A percentile compares a stretch with the other conserved stretches of the same genome.
Evolutionary conservation across 106 monocot genomes (phyloP).

Genomic region (Acorus calamus): DNA sequence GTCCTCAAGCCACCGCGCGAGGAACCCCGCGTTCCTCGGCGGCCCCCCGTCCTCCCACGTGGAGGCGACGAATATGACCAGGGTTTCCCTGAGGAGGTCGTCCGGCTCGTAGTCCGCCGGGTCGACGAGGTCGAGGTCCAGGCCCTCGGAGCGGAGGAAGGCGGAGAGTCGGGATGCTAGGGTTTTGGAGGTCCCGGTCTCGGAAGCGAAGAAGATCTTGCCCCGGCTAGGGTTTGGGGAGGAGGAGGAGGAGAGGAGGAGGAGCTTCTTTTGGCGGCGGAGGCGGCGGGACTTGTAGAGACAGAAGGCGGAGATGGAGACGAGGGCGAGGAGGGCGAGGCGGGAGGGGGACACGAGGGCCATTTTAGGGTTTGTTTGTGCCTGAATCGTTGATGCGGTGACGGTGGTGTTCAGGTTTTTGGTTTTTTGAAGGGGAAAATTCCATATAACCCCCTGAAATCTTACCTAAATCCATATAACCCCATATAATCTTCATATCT

Average conservation of each 20-base stretch:
- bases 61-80: too few relatives aligned
- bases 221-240: conserved; percentile 9
- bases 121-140: conserved; percentile 22
- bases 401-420: too few relatives aligned
- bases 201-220: conserved; percentile 73
- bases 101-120: too few relatives aligned
- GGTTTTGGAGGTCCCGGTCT: conserved; percentile 59
- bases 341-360: conserved; percentile 9
- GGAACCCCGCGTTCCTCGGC: too few relatives aligned
- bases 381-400: too few relatives aligned
- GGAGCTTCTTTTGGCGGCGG: conserved; percentile 20
- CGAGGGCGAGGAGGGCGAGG: conserved; percentile 51
- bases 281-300: conserved; percentile 60
- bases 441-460: too few relatives aligned
- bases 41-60: too few relatives aligned
- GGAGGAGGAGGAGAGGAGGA: conserved; percentile 5
- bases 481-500: too few relatives aligned
- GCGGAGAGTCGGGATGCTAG: conserved; percentile 57
- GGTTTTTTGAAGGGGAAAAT: too few relatives aligned
- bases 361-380: conserved; percentile 6
- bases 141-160: conserved; percentile 23
- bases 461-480: too few relatives aligned
- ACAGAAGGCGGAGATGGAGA: conserved; percentile 68
- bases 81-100: too few relatives aligned
- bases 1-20: too few relatives aligned